These are phyloP conservation scores for Pyrenochaeta sp. DNA, from an alignment of 2,329 filamentous ascomycete species.

Conservation along the genomic window DNA sequence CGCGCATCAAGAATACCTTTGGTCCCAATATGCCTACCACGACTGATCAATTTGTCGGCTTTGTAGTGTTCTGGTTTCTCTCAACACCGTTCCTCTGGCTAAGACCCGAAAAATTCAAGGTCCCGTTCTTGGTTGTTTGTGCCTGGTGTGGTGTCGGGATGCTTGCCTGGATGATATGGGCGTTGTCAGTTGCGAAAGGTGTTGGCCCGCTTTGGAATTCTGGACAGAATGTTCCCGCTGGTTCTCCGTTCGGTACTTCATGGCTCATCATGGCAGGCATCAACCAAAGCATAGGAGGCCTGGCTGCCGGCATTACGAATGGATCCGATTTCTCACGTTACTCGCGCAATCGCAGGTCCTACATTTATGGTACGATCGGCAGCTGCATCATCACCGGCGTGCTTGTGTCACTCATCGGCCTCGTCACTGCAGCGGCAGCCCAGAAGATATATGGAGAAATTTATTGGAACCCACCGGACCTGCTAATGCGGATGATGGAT, in stretches of 20 bases:
- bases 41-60: conserved; percentile 48
- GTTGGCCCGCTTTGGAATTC: conserved; percentile 55
- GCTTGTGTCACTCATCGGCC: conserved; percentile 54
- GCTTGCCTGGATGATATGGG: conserved; percentile 59
- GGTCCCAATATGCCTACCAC: conserved; percentile 45
- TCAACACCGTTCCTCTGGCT: conserved; percentile 58
- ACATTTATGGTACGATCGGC: conserved; percentile 51
- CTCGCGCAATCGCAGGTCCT: conserved; percentile 45
- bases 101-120: conserved; percentile 60
- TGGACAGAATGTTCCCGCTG: conserved; percentile 48
- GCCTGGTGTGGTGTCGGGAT: conserved; percentile 57
- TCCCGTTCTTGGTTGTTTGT: conserved; percentile 57
- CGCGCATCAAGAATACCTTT: conserved; percentile 45
- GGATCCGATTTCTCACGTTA: conserved; percentile 58
- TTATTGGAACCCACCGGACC: conserved; percentile 51
- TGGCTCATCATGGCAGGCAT: conserved; percentile 59
- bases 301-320: conserved; percentile 55
- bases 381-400: conserved; percentile 54
- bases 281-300: conserved; percentile 54
- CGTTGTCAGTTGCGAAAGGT: conserved; percentile 54
- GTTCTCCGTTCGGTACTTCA: conserved; percentile 50
- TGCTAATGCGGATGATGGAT: conserved; percentile 57
- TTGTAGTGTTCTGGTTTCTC: conserved; percentile 46
- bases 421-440: conserved; percentile 53
- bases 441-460: conserved; percentile 50